Evolutionary conservation across 805 yeast species (phyloP).

Genomic region (Sugiyamaella floridensis): DNA sequence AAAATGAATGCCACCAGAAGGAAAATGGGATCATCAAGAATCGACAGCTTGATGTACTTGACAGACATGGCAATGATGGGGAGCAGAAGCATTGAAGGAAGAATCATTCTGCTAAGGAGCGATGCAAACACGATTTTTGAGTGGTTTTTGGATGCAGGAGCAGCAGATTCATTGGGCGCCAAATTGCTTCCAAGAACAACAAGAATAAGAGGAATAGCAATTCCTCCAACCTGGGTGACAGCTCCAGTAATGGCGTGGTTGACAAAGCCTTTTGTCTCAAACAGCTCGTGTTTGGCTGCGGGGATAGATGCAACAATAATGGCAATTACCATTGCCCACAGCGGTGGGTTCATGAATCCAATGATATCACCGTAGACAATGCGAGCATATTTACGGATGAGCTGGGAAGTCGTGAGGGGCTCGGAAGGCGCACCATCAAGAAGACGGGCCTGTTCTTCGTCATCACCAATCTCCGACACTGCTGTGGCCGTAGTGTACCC

Average conservation of each 20-base stretch:
- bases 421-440: not conserved
- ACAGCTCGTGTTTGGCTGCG: slow-evolving; percentile 39
- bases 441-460: not conserved
- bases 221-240: slow-evolving; percentile 46
- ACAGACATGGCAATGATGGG: slow-evolving; percentile 50
- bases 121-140: slow-evolving; percentile 45
- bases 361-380: slow-evolving; percentile 7
- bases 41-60: slow-evolving; percentile 42
- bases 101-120: slow-evolving; percentile 50
- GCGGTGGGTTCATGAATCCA: slow-evolving; percentile 54
- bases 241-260: slow-evolving; percentile 48
- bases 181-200: slow-evolving; percentile 57
- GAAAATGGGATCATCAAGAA: slow-evolving; percentile 51
- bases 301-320: slow-evolving; percentile 54
- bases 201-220: slow-evolving; percentile 55
- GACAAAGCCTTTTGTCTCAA: slow-evolving; percentile 40
- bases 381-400: not conserved
- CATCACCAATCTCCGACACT: slow-evolving; percentile 2
- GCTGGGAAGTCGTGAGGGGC: not conserved
- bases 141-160: slow-evolving; percentile 35
- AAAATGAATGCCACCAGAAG: slow-evolving; percentile 51
- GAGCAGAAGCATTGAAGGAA: slow-evolving; percentile 48
- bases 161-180: slow-evolving; percentile 46
- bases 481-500: slow-evolving; percentile 1
- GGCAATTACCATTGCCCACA: slow-evolving; percentile 57